These are phyloP conservation scores for Suillus lakei DNA, from an alignment of 768 basidiomycete species.

Conservation along the genomic window DNA sequence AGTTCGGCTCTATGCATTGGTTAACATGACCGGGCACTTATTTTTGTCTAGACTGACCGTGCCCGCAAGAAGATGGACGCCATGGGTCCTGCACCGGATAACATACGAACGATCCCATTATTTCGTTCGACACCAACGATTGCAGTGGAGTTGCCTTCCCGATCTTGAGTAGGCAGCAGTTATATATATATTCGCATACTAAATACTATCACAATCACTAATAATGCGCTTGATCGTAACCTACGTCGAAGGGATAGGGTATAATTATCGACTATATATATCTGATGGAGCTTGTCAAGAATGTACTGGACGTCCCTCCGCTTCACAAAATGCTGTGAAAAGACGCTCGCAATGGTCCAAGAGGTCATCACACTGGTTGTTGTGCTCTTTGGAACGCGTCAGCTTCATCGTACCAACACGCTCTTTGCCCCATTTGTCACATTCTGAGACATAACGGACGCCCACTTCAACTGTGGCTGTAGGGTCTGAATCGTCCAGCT, in stretches of 20 bases:
- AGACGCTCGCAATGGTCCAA: slow-evolving; percentile 61
- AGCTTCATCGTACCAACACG: slow-evolving; percentile 55
- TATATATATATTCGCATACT: background rate
- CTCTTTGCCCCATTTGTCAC: slow-evolving; percentile 59
- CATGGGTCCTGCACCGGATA: slow-evolving; percentile 63
- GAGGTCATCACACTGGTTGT: slow-evolving; percentile 50
- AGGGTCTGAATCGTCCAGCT: slow-evolving; percentile 19
- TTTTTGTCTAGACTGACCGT: slow-evolving; percentile 61
- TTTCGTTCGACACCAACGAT: slow-evolving; percentile 54
- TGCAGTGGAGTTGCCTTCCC: slow-evolving; percentile 41
- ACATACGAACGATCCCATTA: slow-evolving; percentile 77
- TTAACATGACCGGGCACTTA: slow-evolving; percentile 6
- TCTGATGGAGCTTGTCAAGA: slow-evolving; percentile 5
- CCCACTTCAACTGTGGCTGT: slow-evolving; percentile 20
- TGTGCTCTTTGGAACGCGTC: slow-evolving; percentile 54
- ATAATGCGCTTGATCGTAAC: background rate
- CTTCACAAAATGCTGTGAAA: slow-evolving; percentile 42
- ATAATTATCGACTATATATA: background rate
- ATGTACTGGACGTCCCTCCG: slow-evolving; percentile 30
- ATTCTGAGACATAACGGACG: slow-evolving; percentile 58
- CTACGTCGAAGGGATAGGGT: background rate
- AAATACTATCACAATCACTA: background rate
- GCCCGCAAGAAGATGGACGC: slow-evolving; percentile 65
- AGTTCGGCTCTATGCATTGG: slow-evolving; percentile 28
- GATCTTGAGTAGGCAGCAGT: background rate